Evolutionary conservation across 2,329 filamentous ascomycete species (phyloP).

Genomic region (Stylonectria norvegica): DNA sequence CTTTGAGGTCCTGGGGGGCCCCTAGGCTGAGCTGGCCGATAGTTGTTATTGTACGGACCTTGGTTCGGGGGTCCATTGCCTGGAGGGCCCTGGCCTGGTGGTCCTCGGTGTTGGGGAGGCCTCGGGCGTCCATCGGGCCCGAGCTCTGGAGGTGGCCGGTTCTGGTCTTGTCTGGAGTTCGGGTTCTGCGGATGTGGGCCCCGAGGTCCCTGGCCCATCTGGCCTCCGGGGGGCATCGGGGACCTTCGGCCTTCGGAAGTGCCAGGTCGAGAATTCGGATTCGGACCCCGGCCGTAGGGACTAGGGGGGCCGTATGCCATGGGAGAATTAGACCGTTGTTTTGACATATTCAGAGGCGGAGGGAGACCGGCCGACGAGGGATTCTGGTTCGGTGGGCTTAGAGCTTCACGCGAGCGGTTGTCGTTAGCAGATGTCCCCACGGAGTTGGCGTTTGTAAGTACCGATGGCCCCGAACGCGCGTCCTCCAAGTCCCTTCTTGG

Average conservation of each 20-base stretch:
- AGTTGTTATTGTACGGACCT: slow-evolving; percentile 18
- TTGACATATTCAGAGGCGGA: slow-evolving; percentile 39
- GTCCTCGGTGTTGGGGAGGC: slow-evolving; percentile 20
- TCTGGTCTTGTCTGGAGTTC: slow-evolving; percentile 26
- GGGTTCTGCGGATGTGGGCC: slow-evolving; percentile 29
- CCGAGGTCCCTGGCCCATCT: slow-evolving; percentile 26
- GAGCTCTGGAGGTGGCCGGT: slow-evolving; percentile 16
- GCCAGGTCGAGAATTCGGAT: slow-evolving; percentile 30
- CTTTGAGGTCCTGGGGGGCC: slow-evolving; percentile 24
- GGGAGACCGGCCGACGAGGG: slow-evolving; percentile 37
- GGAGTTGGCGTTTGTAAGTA: slow-evolving; percentile 49
- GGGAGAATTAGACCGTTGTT: slow-evolving; percentile 45
- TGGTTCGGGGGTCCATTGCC: slow-evolving; percentile 17
- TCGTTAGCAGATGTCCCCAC: slow-evolving; percentile 53
- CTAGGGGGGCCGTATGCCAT: slow-evolving; percentile 35
- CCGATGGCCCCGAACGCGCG: slow-evolving; percentile 42
- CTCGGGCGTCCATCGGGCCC: slow-evolving; percentile 17
- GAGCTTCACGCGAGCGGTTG: slow-evolving; percentile 51
- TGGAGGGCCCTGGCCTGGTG: slow-evolving; percentile 11
- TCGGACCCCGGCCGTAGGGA: slow-evolving; percentile 29
- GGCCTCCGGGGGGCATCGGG: slow-evolving; percentile 26
- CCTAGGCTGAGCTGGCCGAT: slow-evolving; percentile 18
- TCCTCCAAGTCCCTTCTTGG: slow-evolving; percentile 33
- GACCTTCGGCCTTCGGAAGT: slow-evolving; percentile 32
- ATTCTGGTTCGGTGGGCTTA: slow-evolving; percentile 39